Percentiles rank a stretch among this genome's conserved stretches.
Conservation (phyloP, 306 rosid species). For the Crotalaria pallida region DNA sequence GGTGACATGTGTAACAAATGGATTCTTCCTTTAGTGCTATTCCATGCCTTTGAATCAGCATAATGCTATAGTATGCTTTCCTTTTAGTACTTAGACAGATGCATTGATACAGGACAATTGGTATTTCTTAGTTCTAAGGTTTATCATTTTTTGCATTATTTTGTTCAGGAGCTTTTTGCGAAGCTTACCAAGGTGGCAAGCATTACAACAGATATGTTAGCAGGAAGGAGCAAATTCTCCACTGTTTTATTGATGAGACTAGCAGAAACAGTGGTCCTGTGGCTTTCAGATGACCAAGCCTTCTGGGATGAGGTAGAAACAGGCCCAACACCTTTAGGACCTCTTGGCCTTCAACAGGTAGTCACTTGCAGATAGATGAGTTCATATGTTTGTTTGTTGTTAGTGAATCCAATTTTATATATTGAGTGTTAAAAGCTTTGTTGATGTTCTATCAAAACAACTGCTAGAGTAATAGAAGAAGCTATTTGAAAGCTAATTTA, state of each 20-base stretch:
- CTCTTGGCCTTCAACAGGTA: conserved; percentile 93
- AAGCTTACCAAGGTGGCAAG: conserved; percentile 58
- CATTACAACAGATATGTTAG: conserved; percentile 68
- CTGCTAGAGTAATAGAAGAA: background rate
- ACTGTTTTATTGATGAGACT: conserved; percentile 83
- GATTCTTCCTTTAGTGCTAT: conserved; percentile 4
- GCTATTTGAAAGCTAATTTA: background rate
- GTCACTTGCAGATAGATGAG: background rate
- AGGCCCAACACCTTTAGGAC: conserved; percentile 65
- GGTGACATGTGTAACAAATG: conserved; percentile 30
- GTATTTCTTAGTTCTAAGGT: background rate
- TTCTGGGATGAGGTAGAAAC: conserved; percentile 83
- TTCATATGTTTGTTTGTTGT: background rate
- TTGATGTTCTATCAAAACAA: background rate
- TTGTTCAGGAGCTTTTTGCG: conserved; percentile 52
- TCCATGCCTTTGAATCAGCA: background rate
- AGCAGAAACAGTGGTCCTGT: conserved; percentile 74
- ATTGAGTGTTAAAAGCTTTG: background rate
- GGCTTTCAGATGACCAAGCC: conserved; percentile 79
- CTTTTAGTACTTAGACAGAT: background rate
- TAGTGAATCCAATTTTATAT: background rate
- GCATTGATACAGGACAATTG: background rate
- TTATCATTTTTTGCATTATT: background rate
- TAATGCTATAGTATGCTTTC: background rate
- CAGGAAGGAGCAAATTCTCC: conserved; percentile 82